phyloP scores from a whole-genome alignment of 257 asterid species.

The Paulownia fortunei region DNA sequence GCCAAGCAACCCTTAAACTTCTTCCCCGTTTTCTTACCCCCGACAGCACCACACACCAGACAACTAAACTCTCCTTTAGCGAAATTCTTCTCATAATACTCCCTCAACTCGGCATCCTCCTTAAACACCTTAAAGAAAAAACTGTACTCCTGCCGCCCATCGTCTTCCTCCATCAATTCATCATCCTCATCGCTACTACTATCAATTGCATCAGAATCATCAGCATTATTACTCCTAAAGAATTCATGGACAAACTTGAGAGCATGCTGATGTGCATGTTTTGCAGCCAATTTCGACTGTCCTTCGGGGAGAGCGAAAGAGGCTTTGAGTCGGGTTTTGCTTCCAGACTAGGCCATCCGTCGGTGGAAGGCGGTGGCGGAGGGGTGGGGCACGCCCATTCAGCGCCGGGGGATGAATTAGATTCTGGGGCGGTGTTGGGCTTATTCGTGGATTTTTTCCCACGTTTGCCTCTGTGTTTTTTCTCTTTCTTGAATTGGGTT shows the following conservation, averaged over 20 bases:
- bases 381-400: conserved; percentile 66
- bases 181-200: conserved; percentile 51
- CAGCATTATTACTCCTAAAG: conserved; percentile 29
- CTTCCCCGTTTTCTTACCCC: conserved; percentile 54
- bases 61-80: conserved; percentile 66
- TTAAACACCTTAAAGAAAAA: conserved; percentile 57
- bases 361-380: conserved; percentile 38
- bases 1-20: conserved; percentile 70
- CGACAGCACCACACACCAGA: conserved; percentile 71
- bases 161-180: conserved; percentile 46
- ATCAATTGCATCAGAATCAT: conserved; percentile 40
- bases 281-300: conserved; percentile 36
- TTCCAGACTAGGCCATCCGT: conserved; percentile 40
- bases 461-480: not conserved
- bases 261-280: conserved; percentile 57
- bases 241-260: conserved; percentile 40
- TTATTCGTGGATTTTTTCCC: conserved; percentile 4
- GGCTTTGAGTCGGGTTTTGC: conserved; percentile 30
- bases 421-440: conserved; percentile 22
- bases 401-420: conserved; percentile 38
- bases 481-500: conserved; percentile 45
- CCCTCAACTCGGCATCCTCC: conserved; percentile 58
- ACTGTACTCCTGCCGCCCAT: conserved; percentile 31
- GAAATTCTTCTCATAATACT: conserved; percentile 52
- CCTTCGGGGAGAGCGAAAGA: conserved; percentile 43